Evolutionary conservation across 75 land plant species (phyloP).

Genomic region (Cunninghamia lanceolata): DNA sequence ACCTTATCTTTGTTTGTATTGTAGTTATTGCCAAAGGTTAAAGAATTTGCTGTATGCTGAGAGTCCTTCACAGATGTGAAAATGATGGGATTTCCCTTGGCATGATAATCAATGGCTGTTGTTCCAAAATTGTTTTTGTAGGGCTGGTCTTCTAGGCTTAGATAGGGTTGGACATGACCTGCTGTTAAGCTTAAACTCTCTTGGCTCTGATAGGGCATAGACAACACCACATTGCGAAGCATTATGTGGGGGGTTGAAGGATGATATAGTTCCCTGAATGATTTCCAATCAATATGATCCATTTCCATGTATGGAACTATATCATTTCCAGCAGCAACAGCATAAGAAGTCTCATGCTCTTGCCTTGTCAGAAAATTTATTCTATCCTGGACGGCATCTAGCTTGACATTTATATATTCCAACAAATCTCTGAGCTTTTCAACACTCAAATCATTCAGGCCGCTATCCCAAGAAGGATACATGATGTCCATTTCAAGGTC

Average conservation of each 20-base stretch:
- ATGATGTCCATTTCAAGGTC: conserved; percentile 20
- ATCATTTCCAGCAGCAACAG: neutral
- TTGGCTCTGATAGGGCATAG: too few relatives aligned
- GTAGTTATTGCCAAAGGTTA: neutral
- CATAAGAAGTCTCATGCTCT: neutral
- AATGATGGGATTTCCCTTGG: neutral
- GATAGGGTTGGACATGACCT: neutral
- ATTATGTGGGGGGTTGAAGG: neutral
- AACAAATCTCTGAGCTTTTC: neutral
- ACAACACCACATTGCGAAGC: neutral
- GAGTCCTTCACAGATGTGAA: neutral
- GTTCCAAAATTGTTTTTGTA: neutral
- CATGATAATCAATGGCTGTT: neutral
- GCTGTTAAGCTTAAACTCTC: neutral
- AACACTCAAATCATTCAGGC: neutral
- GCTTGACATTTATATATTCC: neutral
- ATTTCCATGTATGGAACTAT: neutral
- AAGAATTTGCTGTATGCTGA: neutral
- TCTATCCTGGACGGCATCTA: neutral
- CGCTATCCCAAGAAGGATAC: neutral
- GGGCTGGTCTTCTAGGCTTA: neutral
- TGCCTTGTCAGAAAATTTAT: neutral
- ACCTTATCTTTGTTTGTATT: neutral
- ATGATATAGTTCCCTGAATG: neutral
- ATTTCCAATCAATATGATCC: neutral